These are phyloP conservation scores for Nemania sp. DNA, from an alignment of 2,329 filamentous ascomycete species.

Conservation along the genomic window DNA sequence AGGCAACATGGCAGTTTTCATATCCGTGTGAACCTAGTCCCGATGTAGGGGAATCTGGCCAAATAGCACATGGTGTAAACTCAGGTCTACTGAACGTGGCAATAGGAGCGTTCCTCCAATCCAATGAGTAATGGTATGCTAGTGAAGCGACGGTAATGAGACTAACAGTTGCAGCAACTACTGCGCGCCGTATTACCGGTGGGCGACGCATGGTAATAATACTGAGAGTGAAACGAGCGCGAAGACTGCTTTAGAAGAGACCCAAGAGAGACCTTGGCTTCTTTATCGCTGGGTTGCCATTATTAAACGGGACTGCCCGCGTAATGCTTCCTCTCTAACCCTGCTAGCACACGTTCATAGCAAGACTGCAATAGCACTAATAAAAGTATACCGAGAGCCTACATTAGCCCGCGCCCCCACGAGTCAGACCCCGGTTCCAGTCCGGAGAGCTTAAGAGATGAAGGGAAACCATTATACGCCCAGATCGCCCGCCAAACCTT, in stretches of 20 bases:
- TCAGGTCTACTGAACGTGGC: not conserved
- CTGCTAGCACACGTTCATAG: not conserved
- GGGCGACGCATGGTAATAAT: conserved; percentile 5
- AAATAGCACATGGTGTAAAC: not conserved
- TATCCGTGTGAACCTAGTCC: not conserved
- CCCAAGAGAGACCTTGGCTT: not conserved
- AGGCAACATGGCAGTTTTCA: conserved; percentile 10
- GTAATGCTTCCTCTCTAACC: not conserved
- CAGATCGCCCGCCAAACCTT: not conserved
- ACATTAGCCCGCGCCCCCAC: not conserved
- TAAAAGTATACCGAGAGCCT: not conserved
- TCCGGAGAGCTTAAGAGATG: not conserved
- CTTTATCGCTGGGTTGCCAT: not conserved
- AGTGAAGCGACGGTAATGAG: not conserved
- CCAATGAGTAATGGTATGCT: not conserved
- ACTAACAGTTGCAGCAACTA: not conserved
- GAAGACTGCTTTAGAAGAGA: not conserved
- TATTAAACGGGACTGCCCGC: not conserved
- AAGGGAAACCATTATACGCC: not conserved
- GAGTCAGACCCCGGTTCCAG: not conserved
- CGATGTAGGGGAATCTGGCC: not conserved
- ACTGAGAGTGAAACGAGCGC: not conserved
- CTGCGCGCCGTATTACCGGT: not conserved
- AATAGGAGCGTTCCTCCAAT: not conserved
- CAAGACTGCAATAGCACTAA: not conserved